These are phyloP conservation scores for Ogataea pignaliae DNA, from an alignment of 805 yeast species.

Conservation along the genomic window DNA sequence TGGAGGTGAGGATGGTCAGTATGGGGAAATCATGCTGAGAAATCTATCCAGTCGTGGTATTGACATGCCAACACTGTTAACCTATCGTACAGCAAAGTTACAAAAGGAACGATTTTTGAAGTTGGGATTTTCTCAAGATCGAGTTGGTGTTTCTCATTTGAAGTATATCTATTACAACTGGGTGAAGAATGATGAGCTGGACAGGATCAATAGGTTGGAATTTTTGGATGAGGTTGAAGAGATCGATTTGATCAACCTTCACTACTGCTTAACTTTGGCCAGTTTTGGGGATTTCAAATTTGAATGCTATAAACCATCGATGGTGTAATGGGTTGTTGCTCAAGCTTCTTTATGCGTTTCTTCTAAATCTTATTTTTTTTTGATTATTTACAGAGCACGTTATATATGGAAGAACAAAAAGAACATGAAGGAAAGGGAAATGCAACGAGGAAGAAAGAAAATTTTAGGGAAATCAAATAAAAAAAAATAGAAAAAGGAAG, in stretches of 20 bases:
- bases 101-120: constrained; percentile 35
- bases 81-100: constrained; percentile 42
- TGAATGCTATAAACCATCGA: constrained; percentile 4
- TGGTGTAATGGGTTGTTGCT: too few relatives aligned
- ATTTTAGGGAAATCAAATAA: too few relatives aligned
- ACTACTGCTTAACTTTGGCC: constrained; percentile 45
- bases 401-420: neutral
- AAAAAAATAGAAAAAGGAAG: neutral
- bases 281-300: constrained; percentile 19
- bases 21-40: constrained; percentile 64
- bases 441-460: neutral
- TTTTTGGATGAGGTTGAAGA: constrained; percentile 76
- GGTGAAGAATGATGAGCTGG: constrained; percentile 37
- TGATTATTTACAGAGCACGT: neutral
- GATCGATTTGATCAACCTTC: constrained; percentile 53
- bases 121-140: constrained; percentile 21
- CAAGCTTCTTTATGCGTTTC: too few relatives aligned
- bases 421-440: neutral
- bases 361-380: constrained; percentile 2
- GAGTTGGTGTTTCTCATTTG: constrained; percentile 41
- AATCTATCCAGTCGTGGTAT: constrained; percentile 61
- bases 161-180: constrained; percentile 37
- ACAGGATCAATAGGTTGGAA: constrained; percentile 50
- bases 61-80: constrained; percentile 50
- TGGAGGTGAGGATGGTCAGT: constrained; percentile 47